phyloP scores from a whole-genome alignment of 306 rosid species.

The Sicyos baderoa region DNA sequence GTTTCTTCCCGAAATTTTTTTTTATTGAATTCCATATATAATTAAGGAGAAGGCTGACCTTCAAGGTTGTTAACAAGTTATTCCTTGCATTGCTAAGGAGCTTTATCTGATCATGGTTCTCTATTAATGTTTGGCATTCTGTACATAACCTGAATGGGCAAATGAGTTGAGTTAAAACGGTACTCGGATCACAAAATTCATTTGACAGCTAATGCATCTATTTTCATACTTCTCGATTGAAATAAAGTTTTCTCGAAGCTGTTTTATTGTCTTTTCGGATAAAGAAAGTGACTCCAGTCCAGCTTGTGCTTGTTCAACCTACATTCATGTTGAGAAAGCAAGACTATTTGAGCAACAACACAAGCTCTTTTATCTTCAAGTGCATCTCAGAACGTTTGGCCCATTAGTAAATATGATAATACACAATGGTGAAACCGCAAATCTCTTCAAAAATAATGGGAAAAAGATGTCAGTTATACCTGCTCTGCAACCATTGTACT shows the following conservation, averaged over 20 bases:
- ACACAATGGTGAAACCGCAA: slow-evolving; percentile 20
- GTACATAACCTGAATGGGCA: slow-evolving; percentile 61
- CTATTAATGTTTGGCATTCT: slow-evolving; percentile 91
- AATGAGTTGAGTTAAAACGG: slow-evolving; percentile 24
- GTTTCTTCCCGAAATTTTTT: too few relatives aligned
- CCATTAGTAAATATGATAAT: slow-evolving; percentile 3
- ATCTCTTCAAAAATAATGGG: background rate
- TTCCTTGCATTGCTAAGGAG: slow-evolving; percentile 96
- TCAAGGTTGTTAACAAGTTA: slow-evolving; percentile 83
- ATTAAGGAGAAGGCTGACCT: slow-evolving; percentile 43
- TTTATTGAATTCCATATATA: background rate
- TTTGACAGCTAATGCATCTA: slow-evolving; percentile 5
- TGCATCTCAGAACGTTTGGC: background rate
- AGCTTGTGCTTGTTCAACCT: slow-evolving; percentile 90
- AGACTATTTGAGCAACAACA: slow-evolving; percentile 14
- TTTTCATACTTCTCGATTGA: slow-evolving; percentile 78
- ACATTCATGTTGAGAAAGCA: slow-evolving; percentile 30
- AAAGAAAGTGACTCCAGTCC: slow-evolving; percentile 73
- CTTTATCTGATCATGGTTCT: slow-evolving; percentile 97
- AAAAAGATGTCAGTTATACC: slow-evolving; percentile 33
- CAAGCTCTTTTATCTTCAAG: background rate
- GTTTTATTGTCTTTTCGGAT: slow-evolving; percentile 58
- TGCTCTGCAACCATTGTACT: slow-evolving; percentile 97
- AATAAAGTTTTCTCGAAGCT: slow-evolving; percentile 77
- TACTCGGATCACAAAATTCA: background rate